phyloP scores from a whole-genome alignment of 257 asterid species.

The Thymus mandschuricus region DNA sequence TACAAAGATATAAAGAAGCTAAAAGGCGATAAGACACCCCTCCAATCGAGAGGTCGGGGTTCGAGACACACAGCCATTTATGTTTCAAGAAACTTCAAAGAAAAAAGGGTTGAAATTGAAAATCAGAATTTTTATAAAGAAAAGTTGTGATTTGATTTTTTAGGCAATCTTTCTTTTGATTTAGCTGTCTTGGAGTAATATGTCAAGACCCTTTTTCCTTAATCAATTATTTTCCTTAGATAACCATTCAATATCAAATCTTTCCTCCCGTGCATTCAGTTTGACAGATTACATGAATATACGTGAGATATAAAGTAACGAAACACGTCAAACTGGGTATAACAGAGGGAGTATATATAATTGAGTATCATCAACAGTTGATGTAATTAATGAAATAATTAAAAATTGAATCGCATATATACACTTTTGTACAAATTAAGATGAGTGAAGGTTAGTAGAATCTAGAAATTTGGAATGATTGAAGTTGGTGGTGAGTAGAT shows the following conservation, averaged over 20 bases:
- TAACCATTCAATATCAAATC: not conserved
- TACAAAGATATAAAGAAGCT: conserved; percentile 21
- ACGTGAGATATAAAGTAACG: too few relatives aligned
- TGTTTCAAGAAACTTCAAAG: conserved; percentile 4
- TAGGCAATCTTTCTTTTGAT: conserved; percentile 35
- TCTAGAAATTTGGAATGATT: not conserved
- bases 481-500: conserved; percentile 18
- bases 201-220: not conserved
- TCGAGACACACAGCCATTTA: not conserved
- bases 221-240: not conserved
- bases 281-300: too few relatives aligned
- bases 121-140: conserved; percentile 6
- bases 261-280: too few relatives aligned
- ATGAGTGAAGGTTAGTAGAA: too few relatives aligned
- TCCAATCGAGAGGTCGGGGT: too few relatives aligned
- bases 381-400: not conserved
- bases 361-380: too few relatives aligned
- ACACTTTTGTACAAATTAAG: too few relatives aligned
- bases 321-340: too few relatives aligned
- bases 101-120: conserved; percentile 17
- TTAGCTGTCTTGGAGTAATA: conserved; percentile 28
- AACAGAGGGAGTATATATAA: too few relatives aligned
- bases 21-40: not conserved
- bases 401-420: not conserved
- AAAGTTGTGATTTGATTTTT: conserved; percentile 31